Conservation (phyloP, 441 rosid species). For the Euphorbia celastroides region DNA sequence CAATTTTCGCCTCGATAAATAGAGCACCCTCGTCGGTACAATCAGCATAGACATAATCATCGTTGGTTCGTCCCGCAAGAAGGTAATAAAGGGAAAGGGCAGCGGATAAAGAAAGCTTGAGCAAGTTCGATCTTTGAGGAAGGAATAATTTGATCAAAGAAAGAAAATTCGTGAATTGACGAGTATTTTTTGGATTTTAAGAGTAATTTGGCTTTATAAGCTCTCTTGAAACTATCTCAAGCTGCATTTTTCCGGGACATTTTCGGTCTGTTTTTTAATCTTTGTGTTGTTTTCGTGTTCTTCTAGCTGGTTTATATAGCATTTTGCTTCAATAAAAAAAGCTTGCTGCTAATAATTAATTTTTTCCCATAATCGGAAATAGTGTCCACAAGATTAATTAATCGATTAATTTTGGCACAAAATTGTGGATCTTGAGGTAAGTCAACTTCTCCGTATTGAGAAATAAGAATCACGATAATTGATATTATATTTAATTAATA, state of each 20-base stretch:
- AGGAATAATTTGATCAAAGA: conserved; percentile 12
- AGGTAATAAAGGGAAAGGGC: conserved; percentile 4
- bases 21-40: not conserved
- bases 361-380: too few species aligned
- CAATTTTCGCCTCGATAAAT: not conserved
- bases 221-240: not conserved
- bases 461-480: too few species aligned
- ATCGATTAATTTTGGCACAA: too few species aligned
- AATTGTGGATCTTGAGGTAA: too few species aligned
- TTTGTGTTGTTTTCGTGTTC: too few species aligned
- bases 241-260: not conserved
- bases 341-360: too few species aligned
- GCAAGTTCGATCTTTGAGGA: not conserved
- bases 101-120: not conserved
- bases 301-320: too few species aligned
- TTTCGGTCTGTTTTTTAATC: too few species aligned
- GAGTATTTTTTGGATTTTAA: not conserved
- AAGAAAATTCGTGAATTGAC: not conserved
- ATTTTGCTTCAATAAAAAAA: too few species aligned
- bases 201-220: not conserved
- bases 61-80: conserved; percentile 1
- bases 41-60: not conserved
- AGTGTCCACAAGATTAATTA: too few species aligned
- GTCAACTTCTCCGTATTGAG: too few species aligned
- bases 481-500: too few species aligned